phyloP scores from a whole-genome alignment of 1,139 yeast genomes.

The Hyphopichia pseudoburtonii region DNA sequence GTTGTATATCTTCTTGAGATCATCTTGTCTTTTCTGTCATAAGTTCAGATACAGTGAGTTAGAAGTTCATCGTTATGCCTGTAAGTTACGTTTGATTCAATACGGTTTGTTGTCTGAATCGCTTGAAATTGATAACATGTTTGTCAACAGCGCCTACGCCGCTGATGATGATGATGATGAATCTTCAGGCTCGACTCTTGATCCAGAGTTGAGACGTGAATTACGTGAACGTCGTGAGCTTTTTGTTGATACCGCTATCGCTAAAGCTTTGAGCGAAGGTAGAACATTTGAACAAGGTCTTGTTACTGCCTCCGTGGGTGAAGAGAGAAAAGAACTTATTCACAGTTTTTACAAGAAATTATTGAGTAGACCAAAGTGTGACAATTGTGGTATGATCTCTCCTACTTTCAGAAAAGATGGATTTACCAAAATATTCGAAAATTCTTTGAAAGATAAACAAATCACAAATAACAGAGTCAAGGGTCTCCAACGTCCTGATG shows the following conservation, averaged over 20 bases:
- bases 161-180: constrained; percentile 35
- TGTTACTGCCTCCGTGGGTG: constrained; percentile 79
- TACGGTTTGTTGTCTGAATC: constrained; percentile 85
- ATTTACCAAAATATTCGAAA: constrained; percentile 86
- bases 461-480: constrained; percentile 75
- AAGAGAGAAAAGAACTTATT: constrained; percentile 78
- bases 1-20: constrained; percentile 77
- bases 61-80: constrained; percentile 74
- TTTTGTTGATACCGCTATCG: constrained; percentile 70
- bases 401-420: constrained; percentile 96
- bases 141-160: constrained; percentile 31
- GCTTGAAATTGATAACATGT: constrained; percentile 65
- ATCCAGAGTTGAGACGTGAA: constrained; percentile 42
- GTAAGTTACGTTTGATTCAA: constrained; percentile 80
- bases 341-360: constrained; percentile 75
- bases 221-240: constrained; percentile 61
- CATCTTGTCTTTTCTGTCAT: constrained; percentile 89
- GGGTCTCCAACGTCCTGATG: constrained; percentile 73
- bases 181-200: constrained; percentile 17
- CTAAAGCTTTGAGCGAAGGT: constrained; percentile 77
- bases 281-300: constrained; percentile 66
- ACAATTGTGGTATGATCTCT: constrained; percentile 92
- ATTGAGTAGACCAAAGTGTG: constrained; percentile 81
- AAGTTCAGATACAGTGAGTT: constrained; percentile 66
- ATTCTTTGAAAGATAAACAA: constrained; percentile 80